These are phyloP conservation scores for Komagataella populi DNA, from an alignment of 805 yeast genomes.

Conservation along the genomic window DNA sequence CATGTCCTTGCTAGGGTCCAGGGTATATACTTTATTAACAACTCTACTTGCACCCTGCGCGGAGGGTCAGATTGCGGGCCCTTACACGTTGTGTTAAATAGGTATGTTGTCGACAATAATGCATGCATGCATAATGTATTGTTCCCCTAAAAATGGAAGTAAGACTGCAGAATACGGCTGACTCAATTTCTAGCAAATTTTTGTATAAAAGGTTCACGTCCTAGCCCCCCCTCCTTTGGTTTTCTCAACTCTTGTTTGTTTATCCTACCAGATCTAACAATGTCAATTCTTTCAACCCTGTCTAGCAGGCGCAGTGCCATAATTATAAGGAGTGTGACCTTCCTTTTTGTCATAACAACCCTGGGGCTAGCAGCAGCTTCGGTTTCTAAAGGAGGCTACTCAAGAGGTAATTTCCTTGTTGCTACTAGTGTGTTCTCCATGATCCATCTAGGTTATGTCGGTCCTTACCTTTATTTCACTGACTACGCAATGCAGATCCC, in stretches of 20 bases:
- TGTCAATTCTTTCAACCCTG: background rate
- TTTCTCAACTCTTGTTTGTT: background rate
- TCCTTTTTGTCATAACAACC: background rate
- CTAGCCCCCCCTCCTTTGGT: background rate
- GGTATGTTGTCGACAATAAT: background rate
- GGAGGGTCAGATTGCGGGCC: background rate
- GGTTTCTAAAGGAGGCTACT: background rate
- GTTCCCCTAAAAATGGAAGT: background rate
- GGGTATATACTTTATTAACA: background rate
- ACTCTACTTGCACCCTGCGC: background rate
- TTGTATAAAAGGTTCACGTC: background rate
- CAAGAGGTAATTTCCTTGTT: background rate
- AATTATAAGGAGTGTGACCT: background rate
- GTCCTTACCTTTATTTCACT: background rate
- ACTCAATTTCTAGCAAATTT: background rate
- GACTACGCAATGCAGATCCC: background rate
- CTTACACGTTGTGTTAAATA: background rate
- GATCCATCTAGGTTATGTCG: background rate
- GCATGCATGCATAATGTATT: background rate
- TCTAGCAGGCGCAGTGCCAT: background rate
- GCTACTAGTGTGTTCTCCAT: background rate
- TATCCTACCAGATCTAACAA: background rate
- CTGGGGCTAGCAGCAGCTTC: background rate
- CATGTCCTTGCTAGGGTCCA: too few species aligned
- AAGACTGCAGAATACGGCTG: background rate